Percentiles rank a stretch among this genome's conserved stretches.
Evolutionary conservation across 345 rosid species (phyloP).

Genomic region (Eucalyptus sp.): DNA sequence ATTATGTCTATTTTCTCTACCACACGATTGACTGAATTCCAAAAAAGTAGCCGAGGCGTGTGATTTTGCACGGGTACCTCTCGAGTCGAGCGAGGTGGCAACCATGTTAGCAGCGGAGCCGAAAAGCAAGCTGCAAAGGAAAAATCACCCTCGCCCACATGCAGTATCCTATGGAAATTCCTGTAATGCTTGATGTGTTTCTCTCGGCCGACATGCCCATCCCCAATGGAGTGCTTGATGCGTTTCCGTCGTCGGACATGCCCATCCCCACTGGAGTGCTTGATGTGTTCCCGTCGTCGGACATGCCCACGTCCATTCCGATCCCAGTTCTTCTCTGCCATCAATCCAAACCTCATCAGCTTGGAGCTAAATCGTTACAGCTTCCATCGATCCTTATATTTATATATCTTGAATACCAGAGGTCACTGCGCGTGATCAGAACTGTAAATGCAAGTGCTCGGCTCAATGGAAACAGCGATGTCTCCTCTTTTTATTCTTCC

Average conservation of each 20-base stretch:
- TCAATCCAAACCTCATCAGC: neutral
- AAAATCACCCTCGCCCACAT: conserved; percentile 59
- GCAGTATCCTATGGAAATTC: conserved; percentile 20
- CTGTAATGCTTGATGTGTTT: conserved; percentile 26
- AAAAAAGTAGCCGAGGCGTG: neutral
- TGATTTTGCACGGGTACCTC: neutral
- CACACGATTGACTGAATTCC: neutral
- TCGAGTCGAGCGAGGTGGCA: conserved; percentile 37
- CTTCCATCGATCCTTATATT: neutral
- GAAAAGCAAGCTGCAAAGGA: conserved; percentile 41
- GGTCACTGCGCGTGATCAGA: neutral
- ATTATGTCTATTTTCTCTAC: neutral
- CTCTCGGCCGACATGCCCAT: neutral
- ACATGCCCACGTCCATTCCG: too few species aligned
- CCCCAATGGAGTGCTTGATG: too few species aligned
- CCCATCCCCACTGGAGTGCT: too few species aligned
- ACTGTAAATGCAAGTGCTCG: neutral
- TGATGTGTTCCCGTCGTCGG: too few species aligned
- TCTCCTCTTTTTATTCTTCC: neutral
- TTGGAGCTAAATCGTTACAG: neutral
- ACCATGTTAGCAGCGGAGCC: conserved; percentile 32
- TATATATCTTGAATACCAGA: neutral
- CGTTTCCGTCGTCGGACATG: too few species aligned
- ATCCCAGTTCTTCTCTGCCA: neutral
- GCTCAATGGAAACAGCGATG: neutral